Conservation (phyloP, 2,329 filamentous ascomycete species). For the Rhexocercosporidium sp. region DNA sequence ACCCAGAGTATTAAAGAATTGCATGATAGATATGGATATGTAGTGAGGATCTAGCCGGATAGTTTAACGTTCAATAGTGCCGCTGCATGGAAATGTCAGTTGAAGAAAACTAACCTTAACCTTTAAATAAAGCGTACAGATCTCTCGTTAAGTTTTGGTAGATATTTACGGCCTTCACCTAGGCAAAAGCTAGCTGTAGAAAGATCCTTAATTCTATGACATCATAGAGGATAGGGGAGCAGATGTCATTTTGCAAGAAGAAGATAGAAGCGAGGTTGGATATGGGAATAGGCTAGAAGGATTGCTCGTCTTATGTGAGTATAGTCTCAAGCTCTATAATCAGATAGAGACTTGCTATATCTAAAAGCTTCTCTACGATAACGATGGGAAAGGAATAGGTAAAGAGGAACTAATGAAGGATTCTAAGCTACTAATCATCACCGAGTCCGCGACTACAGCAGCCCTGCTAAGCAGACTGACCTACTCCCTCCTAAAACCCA, state of each 20-base stretch:
- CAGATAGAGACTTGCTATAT: too few relatives aligned
- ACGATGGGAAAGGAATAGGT: slow-evolving; percentile 15
- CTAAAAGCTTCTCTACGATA: slow-evolving; percentile 8
- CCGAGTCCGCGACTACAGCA: slow-evolving; percentile 12
- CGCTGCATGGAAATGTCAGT: slow-evolving; percentile 15
- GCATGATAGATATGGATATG: slow-evolving; percentile 23
- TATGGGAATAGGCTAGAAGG: slow-evolving; percentile 13
- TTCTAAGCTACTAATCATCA: slow-evolving; percentile 6
- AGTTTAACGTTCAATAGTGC: slow-evolving; percentile 15
- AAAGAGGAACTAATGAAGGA: slow-evolving; percentile 4
- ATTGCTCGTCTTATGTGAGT: slow-evolving; percentile 14
- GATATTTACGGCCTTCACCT: slow-evolving; percentile 17
- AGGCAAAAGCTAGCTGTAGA: slow-evolving; percentile 15
- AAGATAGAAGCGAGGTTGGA: slow-evolving; percentile 14
- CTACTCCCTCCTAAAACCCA: slow-evolving; percentile 1
- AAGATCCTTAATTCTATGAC: slow-evolving; percentile 8
- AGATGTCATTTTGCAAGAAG: slow-evolving; percentile 7
- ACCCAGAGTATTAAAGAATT: slow-evolving; percentile 3
- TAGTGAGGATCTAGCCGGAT: slow-evolving; percentile 4
- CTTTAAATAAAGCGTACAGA: too few relatives aligned
- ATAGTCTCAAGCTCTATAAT: not conserved
- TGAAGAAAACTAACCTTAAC: too few relatives aligned
- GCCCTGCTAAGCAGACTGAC: slow-evolving; percentile 3
- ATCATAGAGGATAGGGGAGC: not conserved
- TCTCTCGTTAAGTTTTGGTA: not conserved